phyloP scores from a whole-genome alignment of 2,329 filamentous ascomycete genomes.

The Geosmithia morbida region DNA sequence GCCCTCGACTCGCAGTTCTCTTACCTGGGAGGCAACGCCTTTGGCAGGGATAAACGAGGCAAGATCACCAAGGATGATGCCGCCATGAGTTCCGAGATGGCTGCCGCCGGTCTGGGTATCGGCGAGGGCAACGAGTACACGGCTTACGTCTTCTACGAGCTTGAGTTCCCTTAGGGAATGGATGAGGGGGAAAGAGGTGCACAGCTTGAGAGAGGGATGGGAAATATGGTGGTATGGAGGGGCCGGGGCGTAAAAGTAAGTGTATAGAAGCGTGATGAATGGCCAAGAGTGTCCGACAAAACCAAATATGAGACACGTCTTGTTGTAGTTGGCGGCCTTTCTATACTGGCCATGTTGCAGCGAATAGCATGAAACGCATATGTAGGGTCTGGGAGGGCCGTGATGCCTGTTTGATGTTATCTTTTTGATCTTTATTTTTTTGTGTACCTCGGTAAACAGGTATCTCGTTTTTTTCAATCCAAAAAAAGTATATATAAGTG shows the following conservation, averaged over 20 bases:
- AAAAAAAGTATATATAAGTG: not conserved
- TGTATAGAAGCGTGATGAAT: not conserved
- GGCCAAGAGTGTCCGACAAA: not conserved
- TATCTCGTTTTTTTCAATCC: no score
- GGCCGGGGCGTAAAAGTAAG: not conserved
- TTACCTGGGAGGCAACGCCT: conserved; percentile 88
- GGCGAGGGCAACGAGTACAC: conserved; percentile 76
- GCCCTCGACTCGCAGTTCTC: conserved; percentile 74
- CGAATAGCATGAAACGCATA: conserved; percentile 5
- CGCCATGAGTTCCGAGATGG: conserved; percentile 66
- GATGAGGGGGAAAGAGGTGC: not conserved
- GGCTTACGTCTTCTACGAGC: conserved; percentile 93
- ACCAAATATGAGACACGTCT: not conserved
- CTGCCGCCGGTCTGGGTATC: conserved; percentile 52
- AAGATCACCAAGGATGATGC: conserved; percentile 83
- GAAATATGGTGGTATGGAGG: not conserved
- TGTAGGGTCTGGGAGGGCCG: no score
- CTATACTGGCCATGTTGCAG: conserved; percentile 6
- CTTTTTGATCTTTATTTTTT: not conserved
- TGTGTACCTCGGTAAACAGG: not conserved
- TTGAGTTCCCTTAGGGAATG: conserved; percentile 50
- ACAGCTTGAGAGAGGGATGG: not conserved
- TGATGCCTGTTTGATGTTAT: not conserved
- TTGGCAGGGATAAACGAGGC: conserved; percentile 87
- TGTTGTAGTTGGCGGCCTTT: conserved; percentile 9